A percentile compares a stretch with the other conserved stretches of the same genome.
Evolutionary conservation across 768 basidiomycete species (phyloP).

Genomic region (Chlorophyllum brunneum): DNA sequence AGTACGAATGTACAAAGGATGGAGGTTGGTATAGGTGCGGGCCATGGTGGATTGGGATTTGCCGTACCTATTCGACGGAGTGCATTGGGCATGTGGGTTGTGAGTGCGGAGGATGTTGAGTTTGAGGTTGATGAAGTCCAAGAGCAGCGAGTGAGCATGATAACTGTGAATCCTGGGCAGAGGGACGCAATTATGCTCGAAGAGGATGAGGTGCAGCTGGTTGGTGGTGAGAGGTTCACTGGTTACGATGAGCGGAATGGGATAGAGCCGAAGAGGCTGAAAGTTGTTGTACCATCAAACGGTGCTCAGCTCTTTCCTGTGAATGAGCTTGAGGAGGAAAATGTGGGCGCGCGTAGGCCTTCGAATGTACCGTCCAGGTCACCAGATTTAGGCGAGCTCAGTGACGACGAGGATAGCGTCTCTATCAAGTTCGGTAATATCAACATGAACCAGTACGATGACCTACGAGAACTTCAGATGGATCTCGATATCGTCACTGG

Average conservation of each 20-base stretch:
- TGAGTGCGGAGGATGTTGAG: constrained; percentile 3
- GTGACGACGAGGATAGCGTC: constrained; percentile 16
- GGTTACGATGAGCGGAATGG: constrained; percentile 12
- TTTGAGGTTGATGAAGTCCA: neutral
- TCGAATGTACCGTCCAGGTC: neutral
- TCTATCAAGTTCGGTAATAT: constrained; percentile 3
- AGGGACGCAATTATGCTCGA: constrained; percentile 9
- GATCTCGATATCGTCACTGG: constrained; percentile 8
- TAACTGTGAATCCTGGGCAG: neutral
- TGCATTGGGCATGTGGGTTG: constrained; percentile 9
- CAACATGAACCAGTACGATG: constrained; percentile 10
- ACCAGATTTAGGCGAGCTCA: constrained; percentile 11
- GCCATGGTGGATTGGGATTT: constrained; percentile 7
- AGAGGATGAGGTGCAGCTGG: constrained; percentile 6
- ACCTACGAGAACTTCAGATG: constrained; percentile 13
- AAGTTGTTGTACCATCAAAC: constrained; percentile 1
- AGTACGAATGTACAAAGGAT: neutral
- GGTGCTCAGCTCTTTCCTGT: constrained; percentile 33
- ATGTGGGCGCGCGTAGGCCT: constrained; percentile 1
- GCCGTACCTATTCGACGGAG: constrained; percentile 8
- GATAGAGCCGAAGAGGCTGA: constrained; percentile 4
- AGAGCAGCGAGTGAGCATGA: neutral
- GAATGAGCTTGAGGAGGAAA: constrained; percentile 33
- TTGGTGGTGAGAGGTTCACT: constrained; percentile 4
- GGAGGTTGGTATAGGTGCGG: constrained; percentile 9